A percentile compares a stretch with the other conserved stretches of the same genome.
Conservation (phyloP, 2,329 filamentous ascomycete species). For the Diplodia corticola region DNA sequence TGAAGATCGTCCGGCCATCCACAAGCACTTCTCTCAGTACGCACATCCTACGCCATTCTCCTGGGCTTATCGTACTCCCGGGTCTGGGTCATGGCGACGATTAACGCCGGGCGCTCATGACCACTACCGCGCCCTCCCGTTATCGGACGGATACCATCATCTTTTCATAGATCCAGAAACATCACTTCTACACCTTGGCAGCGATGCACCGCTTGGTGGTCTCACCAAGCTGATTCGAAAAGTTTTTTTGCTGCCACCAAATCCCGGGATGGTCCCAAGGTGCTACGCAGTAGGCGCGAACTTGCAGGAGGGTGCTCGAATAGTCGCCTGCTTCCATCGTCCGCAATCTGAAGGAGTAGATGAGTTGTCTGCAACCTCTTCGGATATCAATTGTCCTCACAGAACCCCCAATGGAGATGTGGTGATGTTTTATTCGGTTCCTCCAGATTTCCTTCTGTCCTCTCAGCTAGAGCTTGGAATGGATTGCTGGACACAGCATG, state of each 20-base stretch:
- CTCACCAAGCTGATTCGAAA: slow-evolving; percentile 60
- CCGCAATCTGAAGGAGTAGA: neutral
- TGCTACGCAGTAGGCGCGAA: slow-evolving; percentile 60
- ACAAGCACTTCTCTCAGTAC: slow-evolving; percentile 26
- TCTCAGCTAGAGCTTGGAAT: slow-evolving; percentile 35
- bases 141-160: slow-evolving; percentile 66
- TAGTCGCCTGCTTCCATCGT: slow-evolving; percentile 48
- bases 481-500: slow-evolving; percentile 19
- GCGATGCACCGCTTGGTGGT: slow-evolving; percentile 59
- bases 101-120: slow-evolving; percentile 37
- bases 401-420: slow-evolving; percentile 24
- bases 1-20: slow-evolving; percentile 33
- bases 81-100: neutral
- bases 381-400: slow-evolving; percentile 37
- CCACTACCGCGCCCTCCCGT: slow-evolving; percentile 63
- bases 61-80: slow-evolving; percentile 31
- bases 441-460: slow-evolving; percentile 48
- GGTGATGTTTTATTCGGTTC: slow-evolving; percentile 42
- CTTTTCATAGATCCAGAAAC: slow-evolving; percentile 63
- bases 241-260: slow-evolving; percentile 53
- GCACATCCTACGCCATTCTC: slow-evolving; percentile 28
- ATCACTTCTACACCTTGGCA: slow-evolving; percentile 60
- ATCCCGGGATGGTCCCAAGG: slow-evolving; percentile 43
- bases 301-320: slow-evolving; percentile 57
- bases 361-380: slow-evolving; percentile 31